phyloP scores from a whole-genome alignment of 352 stramenopile species.

The Elongisporangium anandrum region DNA sequence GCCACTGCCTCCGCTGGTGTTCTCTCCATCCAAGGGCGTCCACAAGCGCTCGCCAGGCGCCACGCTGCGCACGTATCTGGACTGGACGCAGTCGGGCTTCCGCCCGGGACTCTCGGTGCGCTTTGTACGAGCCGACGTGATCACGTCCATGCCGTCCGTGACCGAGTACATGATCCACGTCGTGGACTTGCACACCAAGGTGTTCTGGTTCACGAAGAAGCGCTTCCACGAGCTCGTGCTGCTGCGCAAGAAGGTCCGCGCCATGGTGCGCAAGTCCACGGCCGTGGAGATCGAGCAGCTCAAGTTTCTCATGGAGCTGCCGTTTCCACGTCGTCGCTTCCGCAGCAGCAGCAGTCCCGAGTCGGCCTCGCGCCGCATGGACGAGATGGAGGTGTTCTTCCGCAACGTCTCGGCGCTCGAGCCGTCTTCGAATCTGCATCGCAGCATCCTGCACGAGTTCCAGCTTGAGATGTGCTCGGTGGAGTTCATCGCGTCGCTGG shows the following conservation, averaged over 20 bases:
- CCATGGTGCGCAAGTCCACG: constrained; percentile 29
- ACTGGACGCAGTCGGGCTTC: constrained; percentile 41
- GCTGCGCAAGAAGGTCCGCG: constrained; percentile 59
- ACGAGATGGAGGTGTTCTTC: constrained; percentile 72
- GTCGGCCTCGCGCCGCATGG: constrained; percentile 39
- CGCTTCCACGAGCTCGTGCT: constrained; percentile 69
- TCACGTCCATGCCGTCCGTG: constrained; percentile 46
- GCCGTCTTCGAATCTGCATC: constrained; percentile 46
- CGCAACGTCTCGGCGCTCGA: constrained; percentile 64
- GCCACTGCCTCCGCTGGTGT: constrained; percentile 49
- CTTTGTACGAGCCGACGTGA: constrained; percentile 57
- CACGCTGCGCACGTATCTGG: constrained; percentile 45
- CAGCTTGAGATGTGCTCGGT: constrained; percentile 69
- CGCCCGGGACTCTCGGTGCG: constrained; percentile 68
- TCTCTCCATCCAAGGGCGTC: constrained; percentile 37
- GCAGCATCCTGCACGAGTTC: constrained; percentile 58
- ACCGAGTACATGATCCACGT: constrained; percentile 78
- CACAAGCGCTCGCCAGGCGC: constrained; percentile 30
- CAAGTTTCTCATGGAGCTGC: constrained; percentile 67
- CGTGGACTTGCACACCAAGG: constrained; percentile 71
- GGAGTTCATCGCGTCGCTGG: constrained; percentile 71
- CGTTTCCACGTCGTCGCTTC: constrained; percentile 64
- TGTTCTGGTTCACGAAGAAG: constrained; percentile 84
- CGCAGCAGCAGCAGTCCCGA: constrained; percentile 29
- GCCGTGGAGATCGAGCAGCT: constrained; percentile 54